These are phyloP conservation scores for Myriosclerotinia curreyana DNA, from an alignment of 2,329 filamentous ascomycete species.

Conservation along the genomic window DNA sequence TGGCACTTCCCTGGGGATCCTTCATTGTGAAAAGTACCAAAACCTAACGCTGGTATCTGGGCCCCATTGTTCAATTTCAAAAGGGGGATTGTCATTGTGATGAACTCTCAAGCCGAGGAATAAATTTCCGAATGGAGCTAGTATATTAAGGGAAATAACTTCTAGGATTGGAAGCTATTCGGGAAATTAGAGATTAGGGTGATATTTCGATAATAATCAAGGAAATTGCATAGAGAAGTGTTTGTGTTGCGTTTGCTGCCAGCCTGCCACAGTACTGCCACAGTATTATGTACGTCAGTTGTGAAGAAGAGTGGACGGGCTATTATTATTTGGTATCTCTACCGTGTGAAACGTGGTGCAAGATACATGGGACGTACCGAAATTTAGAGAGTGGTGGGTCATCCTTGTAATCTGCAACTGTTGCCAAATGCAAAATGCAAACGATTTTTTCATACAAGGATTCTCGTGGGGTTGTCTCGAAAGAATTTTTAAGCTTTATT, in stretches of 20 bases:
- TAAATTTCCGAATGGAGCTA: conserved; percentile 8
- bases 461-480: conserved; percentile 6
- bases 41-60: conserved; percentile 44
- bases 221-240: background rate
- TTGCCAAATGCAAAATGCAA: background rate
- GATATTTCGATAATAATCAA: background rate
- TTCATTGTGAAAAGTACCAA: conserved; percentile 41
- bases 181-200: no score
- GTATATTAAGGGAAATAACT: background rate
- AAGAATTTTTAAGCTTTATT: conserved; percentile 6
- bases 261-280: no score
- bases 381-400: conserved; percentile 15
- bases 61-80: conserved; percentile 39
- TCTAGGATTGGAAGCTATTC: background rate
- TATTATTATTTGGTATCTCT: background rate
- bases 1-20: conserved; percentile 45
- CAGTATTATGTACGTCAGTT: no score
- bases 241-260: background rate
- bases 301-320: no score
- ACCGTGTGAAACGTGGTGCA: conserved; percentile 16
- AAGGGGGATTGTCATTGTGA: conserved; percentile 15
- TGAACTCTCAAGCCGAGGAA: background rate
- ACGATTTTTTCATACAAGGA: background rate
- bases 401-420: conserved; percentile 15
- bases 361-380: conserved; percentile 4